phyloP scores from a whole-genome alignment of 2,329 filamentous ascomycete species.

The Fusarium protoensiforme region DNA sequence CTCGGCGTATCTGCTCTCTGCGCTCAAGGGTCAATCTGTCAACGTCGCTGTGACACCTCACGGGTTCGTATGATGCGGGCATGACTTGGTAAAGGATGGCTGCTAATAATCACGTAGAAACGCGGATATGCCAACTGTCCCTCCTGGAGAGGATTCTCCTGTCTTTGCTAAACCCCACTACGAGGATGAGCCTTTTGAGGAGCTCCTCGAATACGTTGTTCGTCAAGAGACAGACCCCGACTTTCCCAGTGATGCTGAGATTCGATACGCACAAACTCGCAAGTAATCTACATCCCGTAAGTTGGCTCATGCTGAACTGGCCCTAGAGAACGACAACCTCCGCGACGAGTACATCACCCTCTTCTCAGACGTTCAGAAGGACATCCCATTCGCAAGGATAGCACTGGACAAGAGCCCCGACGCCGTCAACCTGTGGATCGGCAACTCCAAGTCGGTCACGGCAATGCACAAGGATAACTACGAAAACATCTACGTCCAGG shows the following conservation, averaged over 20 bases:
- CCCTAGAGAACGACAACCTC: constrained; percentile 81
- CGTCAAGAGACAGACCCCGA: constrained; percentile 61
- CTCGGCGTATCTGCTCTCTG: constrained; percentile 65
- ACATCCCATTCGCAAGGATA: constrained; percentile 78
- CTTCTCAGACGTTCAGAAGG: constrained; percentile 69
- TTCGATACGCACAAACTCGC: constrained; percentile 82
- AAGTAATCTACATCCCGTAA: constrained; percentile 38
- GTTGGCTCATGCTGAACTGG: neutral
- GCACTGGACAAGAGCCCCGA: constrained; percentile 75
- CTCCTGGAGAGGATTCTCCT: constrained; percentile 37
- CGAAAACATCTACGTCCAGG: constrained; percentile 85
- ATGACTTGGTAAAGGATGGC: neutral
- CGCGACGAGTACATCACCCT: constrained; percentile 76
- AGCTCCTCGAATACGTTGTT: constrained; percentile 71
- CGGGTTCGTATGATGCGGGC: constrained; percentile 63
- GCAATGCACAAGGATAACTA: constrained; percentile 86
- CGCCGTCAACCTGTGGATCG: constrained; percentile 86
- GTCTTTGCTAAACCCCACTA: constrained; percentile 81
- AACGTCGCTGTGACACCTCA: constrained; percentile 83
- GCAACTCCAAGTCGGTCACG: constrained; percentile 75
- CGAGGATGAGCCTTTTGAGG: constrained; percentile 68
- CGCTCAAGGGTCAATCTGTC: constrained; percentile 67
- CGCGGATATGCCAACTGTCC: constrained; percentile 50
- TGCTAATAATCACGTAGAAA: constrained; percentile 43
- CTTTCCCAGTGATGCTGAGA: constrained; percentile 54